A percentile compares a stretch with the other conserved stretches of the same genome.
These are phyloP conservation scores for Suhomyces bolitotheri DNA, from an alignment of 1,139 yeast species.

Conservation along the genomic window DNA sequence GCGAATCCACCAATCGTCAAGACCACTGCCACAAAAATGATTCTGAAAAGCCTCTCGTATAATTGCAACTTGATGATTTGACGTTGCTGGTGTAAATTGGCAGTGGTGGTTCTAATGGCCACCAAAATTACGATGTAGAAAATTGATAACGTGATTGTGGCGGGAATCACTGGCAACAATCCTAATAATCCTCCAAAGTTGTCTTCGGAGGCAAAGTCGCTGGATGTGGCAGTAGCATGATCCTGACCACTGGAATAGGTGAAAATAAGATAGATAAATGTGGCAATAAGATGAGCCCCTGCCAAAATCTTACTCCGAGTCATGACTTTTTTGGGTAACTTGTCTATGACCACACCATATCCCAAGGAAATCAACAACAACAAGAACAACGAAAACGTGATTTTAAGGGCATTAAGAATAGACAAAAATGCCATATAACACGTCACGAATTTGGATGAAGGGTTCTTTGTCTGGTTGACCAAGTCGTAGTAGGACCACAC, in stretches of 20 bases:
- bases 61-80: slow-evolving; percentile 88
- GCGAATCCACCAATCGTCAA: slow-evolving; percentile 58
- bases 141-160: slow-evolving; percentile 64
- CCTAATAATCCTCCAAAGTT: slow-evolving; percentile 26
- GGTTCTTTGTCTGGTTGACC: slow-evolving; percentile 59
- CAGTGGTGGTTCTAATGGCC: slow-evolving; percentile 73
- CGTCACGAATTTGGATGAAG: slow-evolving; percentile 53
- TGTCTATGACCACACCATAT: slow-evolving; percentile 89
- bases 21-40: slow-evolving; percentile 67
- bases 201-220: slow-evolving; percentile 22
- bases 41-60: slow-evolving; percentile 75
- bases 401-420: slow-evolving; percentile 73
- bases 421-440: slow-evolving; percentile 79
- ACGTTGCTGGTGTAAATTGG: slow-evolving; percentile 75
- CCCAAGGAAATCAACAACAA: slow-evolving; percentile 85
- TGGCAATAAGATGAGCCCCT: slow-evolving; percentile 65
- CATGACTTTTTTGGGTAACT: slow-evolving; percentile 76
- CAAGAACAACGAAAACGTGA: slow-evolving; percentile 86
- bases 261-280: slow-evolving; percentile 66
- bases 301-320: slow-evolving; percentile 78
- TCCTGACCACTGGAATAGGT: slow-evolving; percentile 56
- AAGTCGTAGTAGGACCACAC: slow-evolving; percentile 92
- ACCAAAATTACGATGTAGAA: slow-evolving; percentile 77
- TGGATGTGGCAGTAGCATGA: slow-evolving; percentile 28
- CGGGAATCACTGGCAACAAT: slow-evolving; percentile 59